A percentile compares a stretch with the other conserved stretches of the same genome.
phyloP scores from a whole-genome alignment of 23 red algal genomes.

The Porphyridium purpureum region DNA sequence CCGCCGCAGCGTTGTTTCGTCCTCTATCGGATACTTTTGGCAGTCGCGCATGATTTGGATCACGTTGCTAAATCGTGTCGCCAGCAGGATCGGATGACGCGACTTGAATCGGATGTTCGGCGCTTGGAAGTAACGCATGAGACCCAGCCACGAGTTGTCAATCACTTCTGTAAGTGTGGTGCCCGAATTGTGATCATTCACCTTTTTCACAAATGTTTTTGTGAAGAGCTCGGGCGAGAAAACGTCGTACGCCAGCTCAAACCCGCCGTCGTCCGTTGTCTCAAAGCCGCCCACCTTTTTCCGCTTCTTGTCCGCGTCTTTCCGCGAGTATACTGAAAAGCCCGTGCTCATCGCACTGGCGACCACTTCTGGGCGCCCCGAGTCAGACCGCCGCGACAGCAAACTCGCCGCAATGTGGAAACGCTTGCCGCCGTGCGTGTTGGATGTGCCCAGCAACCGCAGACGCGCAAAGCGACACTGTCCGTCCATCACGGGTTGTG shows the following conservation, averaged over 20 bases:
- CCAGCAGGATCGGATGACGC: slow-evolving; percentile 69
- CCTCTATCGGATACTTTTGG: slow-evolving; percentile 37
- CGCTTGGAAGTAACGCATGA: slow-evolving; percentile 80
- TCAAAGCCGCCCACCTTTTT: not conserved
- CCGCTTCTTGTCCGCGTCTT: slow-evolving; percentile 81
- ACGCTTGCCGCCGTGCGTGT: slow-evolving; percentile 39
- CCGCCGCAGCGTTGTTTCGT: slow-evolving; percentile 19
- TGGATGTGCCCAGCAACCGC: slow-evolving; percentile 44
- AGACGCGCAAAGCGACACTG: slow-evolving; percentile 64
- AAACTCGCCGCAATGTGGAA: slow-evolving; percentile 59
- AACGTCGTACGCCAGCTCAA: not conserved
- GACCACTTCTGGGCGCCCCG: slow-evolving; percentile 14
- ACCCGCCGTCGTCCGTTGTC: too few relatives aligned
- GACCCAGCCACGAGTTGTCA: slow-evolving; percentile 63
- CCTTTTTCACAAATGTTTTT: slow-evolving; percentile 59
- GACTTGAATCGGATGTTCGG: slow-evolving; percentile 84
- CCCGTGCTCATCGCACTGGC: slow-evolving; percentile 58
- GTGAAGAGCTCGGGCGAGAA: slow-evolving; percentile 65
- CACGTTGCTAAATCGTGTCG: slow-evolving; percentile 65
- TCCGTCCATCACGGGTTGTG: slow-evolving; percentile 30
- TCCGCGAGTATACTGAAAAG: slow-evolving; percentile 71
- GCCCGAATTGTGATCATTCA: slow-evolving; percentile 33
- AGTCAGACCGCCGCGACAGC: slow-evolving; percentile 25
- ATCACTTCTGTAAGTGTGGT: slow-evolving; percentile 46
- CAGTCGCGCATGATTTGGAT: slow-evolving; percentile 24